Percentiles rank a stretch among this genome's conserved stretches.
phyloP scores from a whole-genome alignment of 2,329 filamentous ascomycete genomes.

The Sarocladium brachiariae region DNA sequence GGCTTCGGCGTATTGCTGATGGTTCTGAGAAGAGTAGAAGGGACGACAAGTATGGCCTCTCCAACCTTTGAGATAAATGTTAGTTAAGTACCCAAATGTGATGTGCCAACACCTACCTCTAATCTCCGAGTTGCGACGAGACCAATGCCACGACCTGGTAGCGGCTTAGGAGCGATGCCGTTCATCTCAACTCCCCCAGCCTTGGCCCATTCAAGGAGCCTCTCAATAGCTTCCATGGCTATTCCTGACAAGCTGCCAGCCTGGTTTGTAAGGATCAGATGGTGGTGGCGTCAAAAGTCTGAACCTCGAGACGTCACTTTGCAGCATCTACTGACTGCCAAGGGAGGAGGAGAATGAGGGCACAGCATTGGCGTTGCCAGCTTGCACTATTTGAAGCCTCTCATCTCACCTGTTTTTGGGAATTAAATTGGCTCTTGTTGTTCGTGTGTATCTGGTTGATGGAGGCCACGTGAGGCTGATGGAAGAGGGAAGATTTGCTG shows the following conservation, averaged over 20 bases:
- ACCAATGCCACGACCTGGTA: constrained; percentile 70
- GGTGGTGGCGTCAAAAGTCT: no score
- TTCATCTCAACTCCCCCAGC: constrained; percentile 58
- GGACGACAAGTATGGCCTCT: constrained; percentile 59
- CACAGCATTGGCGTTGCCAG: no score
- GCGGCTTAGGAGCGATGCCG: constrained; percentile 57
- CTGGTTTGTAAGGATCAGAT: no score
- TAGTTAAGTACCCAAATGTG: background rate
- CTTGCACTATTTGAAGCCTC: no score
- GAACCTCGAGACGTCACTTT: no score
- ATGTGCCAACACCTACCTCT: constrained; percentile 38
- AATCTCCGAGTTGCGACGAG: constrained; percentile 64
- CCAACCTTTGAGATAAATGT: constrained; percentile 24
- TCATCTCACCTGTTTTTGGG: no score
- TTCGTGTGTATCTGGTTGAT: no score
- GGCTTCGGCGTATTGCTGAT: constrained; percentile 49
- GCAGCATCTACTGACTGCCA: no score
- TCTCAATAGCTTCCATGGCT: constrained; percentile 22
- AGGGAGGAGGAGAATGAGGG: no score
- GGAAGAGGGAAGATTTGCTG: constrained; percentile 2
- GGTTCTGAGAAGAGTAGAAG: constrained; percentile 56
- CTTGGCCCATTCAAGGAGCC: constrained; percentile 63
- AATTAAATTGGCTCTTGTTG: no score
- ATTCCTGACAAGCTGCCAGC: no score
- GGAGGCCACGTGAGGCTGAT: no score